phyloP scores from a whole-genome alignment of 225 moss, liverwort and hornwort genomes.

The Polytrichum commune region DNA sequence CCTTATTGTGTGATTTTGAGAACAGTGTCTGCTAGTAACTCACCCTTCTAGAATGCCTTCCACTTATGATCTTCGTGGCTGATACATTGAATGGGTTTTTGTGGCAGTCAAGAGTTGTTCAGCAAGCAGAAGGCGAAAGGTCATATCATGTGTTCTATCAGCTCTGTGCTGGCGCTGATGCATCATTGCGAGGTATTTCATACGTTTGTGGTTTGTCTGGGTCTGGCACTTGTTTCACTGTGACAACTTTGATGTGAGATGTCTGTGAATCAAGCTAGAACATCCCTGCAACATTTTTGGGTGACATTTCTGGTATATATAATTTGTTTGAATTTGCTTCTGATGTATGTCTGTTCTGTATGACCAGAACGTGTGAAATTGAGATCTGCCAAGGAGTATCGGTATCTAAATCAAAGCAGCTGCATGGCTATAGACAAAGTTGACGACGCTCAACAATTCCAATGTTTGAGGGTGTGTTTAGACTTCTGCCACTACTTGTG shows the following conservation, averaged over 20 bases:
- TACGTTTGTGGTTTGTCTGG: not conserved
- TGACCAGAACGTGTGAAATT: constrained; percentile 76
- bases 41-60: not conserved
- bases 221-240: too few species aligned
- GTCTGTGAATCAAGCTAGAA: not conserved
- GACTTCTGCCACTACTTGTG: not conserved
- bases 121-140: constrained; percentile 87
- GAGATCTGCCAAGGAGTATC: constrained; percentile 69
- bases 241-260: not conserved
- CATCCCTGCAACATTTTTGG: not conserved
- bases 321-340: constrained; percentile 2
- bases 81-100: not conserved
- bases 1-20: too few species aligned
- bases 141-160: constrained; percentile 98
- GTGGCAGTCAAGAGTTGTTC: constrained; percentile 95
- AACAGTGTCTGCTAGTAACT: too few species aligned
- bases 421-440: constrained; percentile 86
- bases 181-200: constrained; percentile 61
- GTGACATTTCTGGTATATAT: not conserved
- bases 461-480: constrained; percentile 60
- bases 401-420: constrained; percentile 85
- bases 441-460: constrained; percentile 76
- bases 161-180: constrained; percentile 92
- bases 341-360: constrained; percentile 6
- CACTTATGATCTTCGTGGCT: not conserved